Percentiles rank a stretch among this genome's conserved stretches.
These are phyloP conservation scores for Kitagawia praeruptora DNA, from an alignment of 129 eudicot genomes.

Conservation along the genomic window DNA sequence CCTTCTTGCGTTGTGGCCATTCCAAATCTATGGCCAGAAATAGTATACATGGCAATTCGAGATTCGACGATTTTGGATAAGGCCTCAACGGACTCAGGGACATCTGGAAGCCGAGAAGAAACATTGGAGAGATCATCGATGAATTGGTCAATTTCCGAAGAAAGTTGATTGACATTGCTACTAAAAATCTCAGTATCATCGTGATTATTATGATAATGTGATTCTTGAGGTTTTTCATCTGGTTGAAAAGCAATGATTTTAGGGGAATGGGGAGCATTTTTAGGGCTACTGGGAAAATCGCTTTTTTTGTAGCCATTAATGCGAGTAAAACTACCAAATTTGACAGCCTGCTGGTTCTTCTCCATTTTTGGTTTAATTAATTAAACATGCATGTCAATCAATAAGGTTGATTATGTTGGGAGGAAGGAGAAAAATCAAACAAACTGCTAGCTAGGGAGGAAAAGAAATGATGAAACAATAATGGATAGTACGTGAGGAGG, in stretches of 20 bases:
- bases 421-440: neutral
- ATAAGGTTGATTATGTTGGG: neutral
- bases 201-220: neutral
- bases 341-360: constrained; percentile 11
- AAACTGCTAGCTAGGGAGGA: no score
- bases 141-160: constrained; percentile 30
- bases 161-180: constrained; percentile 14
- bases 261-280: neutral
- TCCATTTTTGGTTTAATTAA: constrained; percentile 17
- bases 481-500: neutral
- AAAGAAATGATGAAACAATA: neutral
- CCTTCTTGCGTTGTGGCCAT: constrained; percentile 17
- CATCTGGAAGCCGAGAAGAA: constrained; percentile 29
- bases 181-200: neutral
- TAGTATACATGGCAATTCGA: constrained; percentile 24
- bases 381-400: neutral
- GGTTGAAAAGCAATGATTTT: neutral
- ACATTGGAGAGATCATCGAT: constrained; percentile 24
- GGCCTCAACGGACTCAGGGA: constrained; percentile 40
- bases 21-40: constrained; percentile 21
- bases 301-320: neutral
- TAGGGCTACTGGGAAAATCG: neutral
- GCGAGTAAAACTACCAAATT: constrained; percentile 26
- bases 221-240: neutral
- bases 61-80: constrained; percentile 38